Evolutionary conservation across 495 filamentous ascomycete species (phyloP).

Genomic region (Cenococcum geophilum): DNA sequence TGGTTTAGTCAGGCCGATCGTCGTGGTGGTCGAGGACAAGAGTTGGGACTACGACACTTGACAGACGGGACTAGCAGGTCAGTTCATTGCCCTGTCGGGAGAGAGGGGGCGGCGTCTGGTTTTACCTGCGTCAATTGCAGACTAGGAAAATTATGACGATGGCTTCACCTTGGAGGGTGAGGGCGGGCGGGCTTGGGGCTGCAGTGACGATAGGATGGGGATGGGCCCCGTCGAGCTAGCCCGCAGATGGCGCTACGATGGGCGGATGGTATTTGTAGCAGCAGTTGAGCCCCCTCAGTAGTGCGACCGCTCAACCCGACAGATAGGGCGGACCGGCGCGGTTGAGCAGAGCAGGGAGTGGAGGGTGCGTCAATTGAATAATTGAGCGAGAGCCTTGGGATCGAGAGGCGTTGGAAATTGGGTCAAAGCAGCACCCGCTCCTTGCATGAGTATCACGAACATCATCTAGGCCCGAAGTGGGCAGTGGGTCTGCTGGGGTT

Average conservation of each 20-base stretch:
- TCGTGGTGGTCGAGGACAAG: background rate
- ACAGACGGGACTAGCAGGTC: background rate
- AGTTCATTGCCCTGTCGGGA: background rate
- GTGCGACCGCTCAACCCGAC: no score
- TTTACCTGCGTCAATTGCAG: conserved; percentile 1
- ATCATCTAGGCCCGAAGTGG: conserved; percentile 2
- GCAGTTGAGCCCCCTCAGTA: no score
- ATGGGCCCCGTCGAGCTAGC: background rate
- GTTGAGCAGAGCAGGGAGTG: background rate
- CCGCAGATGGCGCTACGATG: conserved; percentile 1
- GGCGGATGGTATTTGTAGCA: background rate
- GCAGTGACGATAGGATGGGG: background rate
- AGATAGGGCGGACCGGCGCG: no score
- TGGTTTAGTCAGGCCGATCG: background rate
- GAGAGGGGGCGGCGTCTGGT: background rate
- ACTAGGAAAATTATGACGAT: conserved; percentile 8
- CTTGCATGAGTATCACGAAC: conserved; percentile 8
- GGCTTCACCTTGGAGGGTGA: background rate
- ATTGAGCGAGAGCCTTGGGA: background rate
- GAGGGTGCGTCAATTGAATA: background rate
- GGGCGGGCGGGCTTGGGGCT: background rate
- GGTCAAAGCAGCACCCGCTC: background rate
- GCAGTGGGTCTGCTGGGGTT: background rate
- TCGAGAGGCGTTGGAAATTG: background rate
- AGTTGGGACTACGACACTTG: background rate